Percentiles rank a stretch among this genome's conserved stretches.
phyloP scores from a whole-genome alignment of 768 basidiomycete species.

The Mycena rosella region DNA sequence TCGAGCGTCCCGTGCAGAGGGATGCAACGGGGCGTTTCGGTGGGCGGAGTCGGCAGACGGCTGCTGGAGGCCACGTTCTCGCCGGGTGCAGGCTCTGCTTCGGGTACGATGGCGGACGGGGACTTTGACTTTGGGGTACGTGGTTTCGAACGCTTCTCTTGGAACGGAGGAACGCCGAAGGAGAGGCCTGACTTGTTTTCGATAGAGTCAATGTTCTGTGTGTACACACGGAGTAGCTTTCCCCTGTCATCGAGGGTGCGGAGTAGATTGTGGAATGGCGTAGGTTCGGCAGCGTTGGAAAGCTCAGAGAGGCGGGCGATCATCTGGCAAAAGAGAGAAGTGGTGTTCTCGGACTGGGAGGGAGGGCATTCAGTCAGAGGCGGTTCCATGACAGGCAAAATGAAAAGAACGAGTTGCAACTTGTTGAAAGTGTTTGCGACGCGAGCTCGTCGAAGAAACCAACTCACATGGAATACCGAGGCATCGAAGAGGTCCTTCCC shows the following conservation, averaged over 20 bases:
- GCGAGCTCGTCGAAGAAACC: too few relatives aligned
- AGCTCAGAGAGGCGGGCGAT: conserved; percentile 85
- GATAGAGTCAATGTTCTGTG: conserved; percentile 94
- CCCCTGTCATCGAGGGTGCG: conserved; percentile 81
- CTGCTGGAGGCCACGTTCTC: conserved; percentile 37
- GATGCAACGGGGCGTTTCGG: conserved; percentile 82
- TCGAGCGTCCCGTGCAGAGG: conserved; percentile 92
- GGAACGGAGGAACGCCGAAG: conserved; percentile 84
- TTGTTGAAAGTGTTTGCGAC: not conserved
- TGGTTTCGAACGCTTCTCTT: conserved; percentile 66
- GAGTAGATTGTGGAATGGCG: conserved; percentile 83
- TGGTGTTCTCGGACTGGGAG: conserved; percentile 77
- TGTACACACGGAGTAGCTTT: conserved; percentile 87
- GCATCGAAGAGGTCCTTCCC: conserved; percentile 94
- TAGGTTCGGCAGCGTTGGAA: conserved; percentile 79
- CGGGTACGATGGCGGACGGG: not conserved
- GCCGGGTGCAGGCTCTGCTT: conserved; percentile 37
- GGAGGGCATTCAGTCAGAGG: conserved; percentile 8
- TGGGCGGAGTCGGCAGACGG: conserved; percentile 64
- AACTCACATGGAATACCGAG: conserved; percentile 85
- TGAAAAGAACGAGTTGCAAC: not conserved
- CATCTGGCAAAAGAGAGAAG: conserved; percentile 88
- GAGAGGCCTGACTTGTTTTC: conserved; percentile 89
- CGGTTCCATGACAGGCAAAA: conserved; percentile 1
- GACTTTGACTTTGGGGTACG: conserved; percentile 42